Percentiles rank a stretch among this genome's conserved stretches.
phyloP scores from a whole-genome alignment of 2,329 filamentous ascomycete species.

The Neonectria ditissima region DNA sequence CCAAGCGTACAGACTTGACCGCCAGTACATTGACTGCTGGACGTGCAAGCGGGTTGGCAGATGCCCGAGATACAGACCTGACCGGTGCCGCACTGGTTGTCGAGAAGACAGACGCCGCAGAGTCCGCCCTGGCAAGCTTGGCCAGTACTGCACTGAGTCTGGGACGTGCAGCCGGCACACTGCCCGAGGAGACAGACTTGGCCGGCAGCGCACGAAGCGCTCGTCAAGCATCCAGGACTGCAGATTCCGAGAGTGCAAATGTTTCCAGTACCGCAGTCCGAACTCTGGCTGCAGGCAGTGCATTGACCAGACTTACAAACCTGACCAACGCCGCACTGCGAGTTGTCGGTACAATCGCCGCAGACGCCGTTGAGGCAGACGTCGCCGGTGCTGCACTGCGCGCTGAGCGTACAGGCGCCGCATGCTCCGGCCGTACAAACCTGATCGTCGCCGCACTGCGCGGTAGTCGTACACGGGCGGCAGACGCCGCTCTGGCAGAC shows the following conservation, averaged over 20 bases:
- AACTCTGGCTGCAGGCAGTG: conserved; percentile 8
- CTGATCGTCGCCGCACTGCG: conserved; percentile 16
- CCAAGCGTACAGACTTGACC: conserved; percentile 18
- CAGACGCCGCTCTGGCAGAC: conserved; percentile 20
- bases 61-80: conserved; percentile 26
- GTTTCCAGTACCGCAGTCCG: conserved; percentile 18
- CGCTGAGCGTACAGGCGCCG: conserved; percentile 8
- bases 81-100: conserved; percentile 15
- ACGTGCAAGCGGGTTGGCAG: conserved; percentile 20
- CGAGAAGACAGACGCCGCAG: conserved; percentile 16
- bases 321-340: conserved; percentile 8
- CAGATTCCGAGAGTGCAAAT: conserved; percentile 27
- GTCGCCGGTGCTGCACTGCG: conserved; percentile 11
- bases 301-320: conserved; percentile 22
- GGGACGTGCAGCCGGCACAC: conserved; percentile 14
- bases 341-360: conserved; percentile 21
- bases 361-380: conserved; percentile 21
- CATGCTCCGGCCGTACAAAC: conserved; percentile 13
- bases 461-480: conserved; percentile 4
- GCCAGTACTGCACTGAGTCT: conserved; percentile 17
- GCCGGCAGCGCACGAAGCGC: conserved; percentile 12
- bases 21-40: conserved; percentile 10
- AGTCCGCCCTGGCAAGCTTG: conserved; percentile 14
- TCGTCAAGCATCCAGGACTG: conserved; percentile 15
- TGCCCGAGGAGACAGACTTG: conserved; percentile 27